A percentile compares a stretch with the other conserved stretches of the same genome.
Evolutionary conservation across 768 basidiomycete genomes (phyloP).

Genomic region (Lactarius vividus): DNA sequence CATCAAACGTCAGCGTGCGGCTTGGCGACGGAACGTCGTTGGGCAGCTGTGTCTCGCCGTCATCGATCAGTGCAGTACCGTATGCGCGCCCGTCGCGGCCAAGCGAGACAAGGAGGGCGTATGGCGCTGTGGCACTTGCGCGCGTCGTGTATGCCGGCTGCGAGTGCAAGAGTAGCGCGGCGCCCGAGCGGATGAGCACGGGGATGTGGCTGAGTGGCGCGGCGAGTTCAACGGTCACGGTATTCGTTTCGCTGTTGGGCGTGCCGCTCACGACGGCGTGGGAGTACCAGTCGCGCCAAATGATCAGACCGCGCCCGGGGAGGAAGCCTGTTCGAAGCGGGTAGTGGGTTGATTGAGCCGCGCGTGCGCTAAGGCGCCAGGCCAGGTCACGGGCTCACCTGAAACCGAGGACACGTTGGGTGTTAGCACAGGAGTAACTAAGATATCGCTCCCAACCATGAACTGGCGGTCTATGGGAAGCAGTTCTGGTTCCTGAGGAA

Average conservation of each 20-base stretch:
- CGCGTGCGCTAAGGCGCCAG: background rate
- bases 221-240: conserved; percentile 45
- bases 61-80: conserved; percentile 67
- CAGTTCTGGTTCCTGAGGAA: conserved; percentile 65
- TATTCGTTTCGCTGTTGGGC: conserved; percentile 34
- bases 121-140: conserved; percentile 62
- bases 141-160: conserved; percentile 64
- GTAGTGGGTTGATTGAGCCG: background rate
- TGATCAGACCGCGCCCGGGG: conserved; percentile 55
- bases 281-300: conserved; percentile 76
- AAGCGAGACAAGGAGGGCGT: conserved; percentile 59
- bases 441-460: conserved; percentile 64
- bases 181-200: conserved; percentile 69
- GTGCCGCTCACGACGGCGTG: conserved; percentile 48
- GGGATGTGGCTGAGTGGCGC: conserved; percentile 75
- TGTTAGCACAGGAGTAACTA: conserved; percentile 71
- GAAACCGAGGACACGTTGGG: conserved; percentile 68
- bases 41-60: conserved; percentile 55
- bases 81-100: conserved; percentile 47
- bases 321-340: conserved; percentile 47
- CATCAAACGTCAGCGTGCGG: conserved; percentile 47
- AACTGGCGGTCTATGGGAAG: conserved; percentile 67
- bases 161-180: conserved; percentile 61
- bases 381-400: conserved; percentile 40
- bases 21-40: conserved; percentile 43